A percentile compares a stretch with the other conserved stretches of the same genome.
Evolutionary conservation across 495 filamentous ascomycete species (phyloP).

Genomic region (Evansstolkia leycettana): DNA sequence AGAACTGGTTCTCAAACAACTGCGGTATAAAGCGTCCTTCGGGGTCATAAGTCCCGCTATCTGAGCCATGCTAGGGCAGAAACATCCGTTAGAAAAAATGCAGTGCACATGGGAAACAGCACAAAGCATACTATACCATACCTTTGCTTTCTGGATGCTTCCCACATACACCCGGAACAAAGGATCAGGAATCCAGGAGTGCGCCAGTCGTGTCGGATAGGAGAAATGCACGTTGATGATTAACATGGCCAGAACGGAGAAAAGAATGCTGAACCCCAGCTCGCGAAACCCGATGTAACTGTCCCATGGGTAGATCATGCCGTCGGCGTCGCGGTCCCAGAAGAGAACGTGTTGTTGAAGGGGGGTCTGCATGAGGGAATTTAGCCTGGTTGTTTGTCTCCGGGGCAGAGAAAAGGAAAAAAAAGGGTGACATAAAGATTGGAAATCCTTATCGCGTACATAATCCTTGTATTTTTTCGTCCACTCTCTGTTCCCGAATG

Average conservation of each 20-base stretch:
- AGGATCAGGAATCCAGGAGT: slow-evolving; percentile 27
- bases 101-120: too few relatives aligned
- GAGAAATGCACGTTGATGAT: slow-evolving; percentile 40
- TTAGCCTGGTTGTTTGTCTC: too few relatives aligned
- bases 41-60: slow-evolving; percentile 36
- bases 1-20: slow-evolving; percentile 46
- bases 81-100: too few relatives aligned
- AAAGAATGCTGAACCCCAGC: slow-evolving; percentile 36
- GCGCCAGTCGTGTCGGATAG: slow-evolving; percentile 32
- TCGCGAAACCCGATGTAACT: slow-evolving; percentile 40
- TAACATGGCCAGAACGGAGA: slow-evolving; percentile 28
- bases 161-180: slow-evolving; percentile 39
- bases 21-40: slow-evolving; percentile 44
- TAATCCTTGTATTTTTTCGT: too few relatives aligned
- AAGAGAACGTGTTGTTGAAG: slow-evolving; percentile 44
- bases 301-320: slow-evolving; percentile 38
- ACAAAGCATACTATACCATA: neutral
- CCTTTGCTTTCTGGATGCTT: slow-evolving; percentile 42
- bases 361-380: slow-evolving; percentile 18
- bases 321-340: slow-evolving; percentile 40
- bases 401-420: too few relatives aligned
- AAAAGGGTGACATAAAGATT: too few relatives aligned
- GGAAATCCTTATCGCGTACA: too few relatives aligned
- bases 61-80: slow-evolving; percentile 38
- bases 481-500: too few relatives aligned